A percentile compares a stretch with the other conserved stretches of the same genome.
phyloP scores from a whole-genome alignment of 192 early-diverging fungal species.

The Rhizophagus sp. region DNA sequence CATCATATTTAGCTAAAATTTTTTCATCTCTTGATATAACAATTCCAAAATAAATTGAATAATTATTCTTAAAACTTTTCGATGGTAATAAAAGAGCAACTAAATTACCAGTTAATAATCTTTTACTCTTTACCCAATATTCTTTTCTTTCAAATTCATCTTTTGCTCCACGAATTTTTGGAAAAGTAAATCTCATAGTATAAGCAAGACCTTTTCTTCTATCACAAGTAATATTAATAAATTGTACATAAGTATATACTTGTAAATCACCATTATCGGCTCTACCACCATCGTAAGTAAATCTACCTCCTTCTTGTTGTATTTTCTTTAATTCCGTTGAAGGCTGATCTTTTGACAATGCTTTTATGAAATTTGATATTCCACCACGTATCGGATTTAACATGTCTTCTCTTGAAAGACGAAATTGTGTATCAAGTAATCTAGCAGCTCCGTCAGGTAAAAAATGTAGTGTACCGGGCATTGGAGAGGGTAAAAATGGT shows the following conservation, averaged over 20 bases:
- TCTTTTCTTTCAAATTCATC: neutral
- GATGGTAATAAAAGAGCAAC: slow-evolving; percentile 42
- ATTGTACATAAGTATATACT: neutral
- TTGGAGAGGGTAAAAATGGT: slow-evolving; percentile 50
- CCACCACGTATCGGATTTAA: slow-evolving; percentile 47
- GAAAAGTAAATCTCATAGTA: neutral
- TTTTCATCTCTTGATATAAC: slow-evolving; percentile 36
- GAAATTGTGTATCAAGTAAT: slow-evolving; percentile 60
- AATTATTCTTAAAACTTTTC: neutral
- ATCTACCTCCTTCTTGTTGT: neutral
- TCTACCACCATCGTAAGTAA: too few species aligned
- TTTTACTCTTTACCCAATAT: neutral
- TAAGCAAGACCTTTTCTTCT: neutral
- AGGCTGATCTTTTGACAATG: slow-evolving; percentile 12
- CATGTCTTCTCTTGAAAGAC: slow-evolving; percentile 61
- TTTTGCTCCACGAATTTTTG: neutral
- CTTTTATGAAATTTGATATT: slow-evolving; percentile 39
- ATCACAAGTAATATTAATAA: neutral
- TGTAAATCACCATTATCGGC: neutral
- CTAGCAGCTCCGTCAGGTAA: slow-evolving; percentile 45
- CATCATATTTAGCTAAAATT: slow-evolving; percentile 25
- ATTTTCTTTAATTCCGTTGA: neutral
- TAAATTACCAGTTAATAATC: slow-evolving; percentile 34
- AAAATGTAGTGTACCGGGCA: slow-evolving; percentile 46
- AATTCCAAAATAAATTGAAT: slow-evolving; percentile 35